These are phyloP conservation scores for Pseudonectria buxi DNA, from an alignment of 2,329 filamentous ascomycete species.

Conservation along the genomic window DNA sequence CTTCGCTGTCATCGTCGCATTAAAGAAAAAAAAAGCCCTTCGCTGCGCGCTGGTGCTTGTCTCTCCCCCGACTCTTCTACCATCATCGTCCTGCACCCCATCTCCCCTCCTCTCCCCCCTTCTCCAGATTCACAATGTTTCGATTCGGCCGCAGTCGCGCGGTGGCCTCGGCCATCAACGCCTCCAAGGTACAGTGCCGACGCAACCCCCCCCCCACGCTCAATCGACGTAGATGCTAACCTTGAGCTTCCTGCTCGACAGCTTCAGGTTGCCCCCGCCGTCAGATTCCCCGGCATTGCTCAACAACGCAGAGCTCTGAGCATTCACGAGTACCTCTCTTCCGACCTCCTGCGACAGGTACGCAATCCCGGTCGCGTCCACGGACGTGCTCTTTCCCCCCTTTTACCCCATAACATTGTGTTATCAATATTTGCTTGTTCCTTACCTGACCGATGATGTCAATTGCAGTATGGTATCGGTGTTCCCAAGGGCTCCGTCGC, in stretches of 20 bases:
- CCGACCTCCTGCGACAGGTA: conserved; percentile 76
- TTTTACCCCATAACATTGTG: conserved; percentile 2
- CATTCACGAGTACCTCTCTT: conserved; percentile 97
- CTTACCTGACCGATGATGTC: conserved; percentile 16
- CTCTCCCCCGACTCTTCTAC: conserved; percentile 2
- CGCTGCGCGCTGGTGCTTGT: neutral
- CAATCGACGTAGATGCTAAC: conserved; percentile 6
- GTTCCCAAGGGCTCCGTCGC: conserved; percentile 88
- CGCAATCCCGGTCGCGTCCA: conserved; percentile 14
- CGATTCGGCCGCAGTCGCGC: conserved; percentile 77
- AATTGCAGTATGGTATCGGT: conserved; percentile 77
- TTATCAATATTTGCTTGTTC: conserved; percentile 2
- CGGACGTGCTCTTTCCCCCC: conserved; percentile 7
- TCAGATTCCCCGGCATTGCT: conserved; percentile 56
- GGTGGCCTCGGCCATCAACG: conserved; percentile 71
- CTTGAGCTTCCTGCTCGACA: conserved; percentile 8
- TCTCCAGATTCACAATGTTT: conserved; percentile 59
- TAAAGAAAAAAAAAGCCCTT: neutral
- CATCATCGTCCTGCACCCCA: conserved; percentile 11
- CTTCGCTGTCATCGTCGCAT: no score
- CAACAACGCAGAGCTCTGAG: conserved; percentile 86
- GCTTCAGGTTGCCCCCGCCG: conserved; percentile 35
- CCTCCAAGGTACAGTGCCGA: conserved; percentile 58
- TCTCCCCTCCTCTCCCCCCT: conserved; percentile 5
- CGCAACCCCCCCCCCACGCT: conserved; percentile 5